A percentile compares a stretch with the other conserved stretches of the same genome.
Evolutionary conservation across 2,329 filamentous ascomycete genomes (phyloP).

Genomic region (Apiospora koreana): DNA sequence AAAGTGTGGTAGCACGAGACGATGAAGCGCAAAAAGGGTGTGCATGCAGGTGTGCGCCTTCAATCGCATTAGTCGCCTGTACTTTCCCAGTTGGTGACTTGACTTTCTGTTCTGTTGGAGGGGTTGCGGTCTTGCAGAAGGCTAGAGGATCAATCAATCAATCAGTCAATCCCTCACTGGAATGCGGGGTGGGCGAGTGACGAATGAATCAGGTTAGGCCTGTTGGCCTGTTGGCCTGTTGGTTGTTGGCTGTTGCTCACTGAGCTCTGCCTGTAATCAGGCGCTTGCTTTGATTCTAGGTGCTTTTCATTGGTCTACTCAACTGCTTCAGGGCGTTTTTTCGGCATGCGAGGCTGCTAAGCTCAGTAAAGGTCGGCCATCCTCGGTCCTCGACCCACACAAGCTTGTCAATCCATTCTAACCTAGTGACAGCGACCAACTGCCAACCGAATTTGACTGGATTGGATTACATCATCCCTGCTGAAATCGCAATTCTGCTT

Average conservation of each 20-base stretch:
- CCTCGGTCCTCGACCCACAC: neutral
- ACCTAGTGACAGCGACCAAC: neutral
- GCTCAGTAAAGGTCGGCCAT: neutral
- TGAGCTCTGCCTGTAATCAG: too few relatives aligned
- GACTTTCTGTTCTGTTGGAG: neutral
- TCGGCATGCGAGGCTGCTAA: neutral
- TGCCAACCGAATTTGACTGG: too few relatives aligned
- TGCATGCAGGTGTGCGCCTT: neutral
- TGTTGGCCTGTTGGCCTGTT: neutral
- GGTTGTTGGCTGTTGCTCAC: too few relatives aligned
- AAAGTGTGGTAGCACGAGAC: neutral
- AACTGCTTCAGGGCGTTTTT: neutral
- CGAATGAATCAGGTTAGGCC: neutral
- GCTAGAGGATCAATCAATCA: too few relatives aligned
- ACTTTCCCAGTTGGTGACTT: neutral
- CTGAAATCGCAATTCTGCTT: neutral
- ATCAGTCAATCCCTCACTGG: too few relatives aligned
- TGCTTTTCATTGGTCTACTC: neutral
- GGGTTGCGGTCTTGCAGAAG: too few relatives aligned
- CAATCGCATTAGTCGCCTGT: neutral
- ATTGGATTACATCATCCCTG: constrained; percentile 8
- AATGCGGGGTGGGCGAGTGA: neutral
- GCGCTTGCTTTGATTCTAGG: neutral
- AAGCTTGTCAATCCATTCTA: neutral
- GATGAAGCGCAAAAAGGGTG: neutral